These are phyloP conservation scores for Ogataea salicorniae DNA, from an alignment of 805 yeast species.

Conservation along the genomic window DNA sequence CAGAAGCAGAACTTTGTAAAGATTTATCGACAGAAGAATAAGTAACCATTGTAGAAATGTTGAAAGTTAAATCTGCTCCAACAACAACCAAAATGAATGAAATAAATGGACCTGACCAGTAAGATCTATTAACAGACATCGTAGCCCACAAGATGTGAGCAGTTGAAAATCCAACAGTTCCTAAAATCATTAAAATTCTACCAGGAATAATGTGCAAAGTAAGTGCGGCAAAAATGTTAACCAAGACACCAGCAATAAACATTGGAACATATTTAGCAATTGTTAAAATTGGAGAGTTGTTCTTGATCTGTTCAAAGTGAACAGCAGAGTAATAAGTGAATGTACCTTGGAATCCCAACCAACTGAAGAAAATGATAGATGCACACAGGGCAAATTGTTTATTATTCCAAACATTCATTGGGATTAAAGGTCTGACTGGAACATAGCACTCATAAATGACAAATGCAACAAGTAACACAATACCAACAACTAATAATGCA, in stretches of 20 bases:
- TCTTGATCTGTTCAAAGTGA: constrained; percentile 33
- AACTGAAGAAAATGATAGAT: constrained; percentile 29
- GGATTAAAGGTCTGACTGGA: constrained; percentile 36
- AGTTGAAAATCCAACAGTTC: constrained; percentile 25
- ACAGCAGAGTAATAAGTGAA: constrained; percentile 31
- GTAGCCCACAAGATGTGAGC: constrained; percentile 35
- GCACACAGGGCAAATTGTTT: constrained; percentile 32
- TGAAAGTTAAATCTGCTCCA: constrained; percentile 40
- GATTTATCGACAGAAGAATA: constrained; percentile 29
- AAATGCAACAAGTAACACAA: constrained; percentile 24
- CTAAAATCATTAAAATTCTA: constrained; percentile 27
- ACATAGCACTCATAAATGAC: constrained; percentile 32
- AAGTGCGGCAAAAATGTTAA: constrained; percentile 36
- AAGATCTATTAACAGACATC: constrained; percentile 22
- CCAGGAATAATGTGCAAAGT: constrained; percentile 36
- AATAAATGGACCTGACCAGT: constrained; percentile 40
- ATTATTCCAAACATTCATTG: constrained; percentile 34
- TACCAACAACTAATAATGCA: constrained; percentile 33
- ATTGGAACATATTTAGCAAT: constrained; percentile 35
- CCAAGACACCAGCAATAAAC: constrained; percentile 32
- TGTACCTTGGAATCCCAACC: constrained; percentile 35
- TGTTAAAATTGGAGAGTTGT: constrained; percentile 32
- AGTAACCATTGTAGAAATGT: constrained; percentile 36
- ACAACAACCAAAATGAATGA: constrained; percentile 30
- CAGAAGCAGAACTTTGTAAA: constrained; percentile 36